phyloP scores from a whole-genome alignment of 2,329 filamentous ascomycete genomes.

The Exophiala sp. region DNA sequence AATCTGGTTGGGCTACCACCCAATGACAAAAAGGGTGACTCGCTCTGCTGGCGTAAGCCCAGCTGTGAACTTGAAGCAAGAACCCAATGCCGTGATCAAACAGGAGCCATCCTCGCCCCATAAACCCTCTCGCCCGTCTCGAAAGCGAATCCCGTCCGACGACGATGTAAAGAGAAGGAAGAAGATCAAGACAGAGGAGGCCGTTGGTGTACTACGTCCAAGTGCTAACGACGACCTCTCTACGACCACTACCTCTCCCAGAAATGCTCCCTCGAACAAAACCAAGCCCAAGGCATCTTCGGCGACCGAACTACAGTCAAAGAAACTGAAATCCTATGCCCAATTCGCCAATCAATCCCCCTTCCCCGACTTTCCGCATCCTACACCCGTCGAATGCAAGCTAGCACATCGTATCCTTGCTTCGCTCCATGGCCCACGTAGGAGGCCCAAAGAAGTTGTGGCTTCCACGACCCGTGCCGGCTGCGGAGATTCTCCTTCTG shows the following conservation, averaged over 20 bases:
- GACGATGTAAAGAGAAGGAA: conserved; percentile 9
- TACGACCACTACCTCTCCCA: background rate
- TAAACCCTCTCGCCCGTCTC: background rate
- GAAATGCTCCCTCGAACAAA: background rate
- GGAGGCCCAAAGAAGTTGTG: conserved; percentile 61
- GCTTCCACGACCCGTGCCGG: conserved; percentile 65
- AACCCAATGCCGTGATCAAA: conserved; percentile 8
- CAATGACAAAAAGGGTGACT: conserved; percentile 16
- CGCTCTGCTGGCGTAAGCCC: background rate
- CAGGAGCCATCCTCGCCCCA: conserved; percentile 10
- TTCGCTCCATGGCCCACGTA: conserved; percentile 58
- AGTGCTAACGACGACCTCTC: background rate
- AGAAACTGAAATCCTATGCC: conserved; percentile 35
- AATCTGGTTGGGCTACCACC: conserved; percentile 5
- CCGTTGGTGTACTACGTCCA: conserved; percentile 6
- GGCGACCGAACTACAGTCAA: conserved; percentile 18
- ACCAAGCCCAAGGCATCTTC: conserved; percentile 5
- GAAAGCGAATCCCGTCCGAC: conserved; percentile 9
- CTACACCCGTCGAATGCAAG: conserved; percentile 63
- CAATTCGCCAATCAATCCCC: conserved; percentile 51
- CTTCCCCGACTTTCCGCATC: conserved; percentile 60
- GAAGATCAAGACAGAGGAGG: conserved; percentile 16
- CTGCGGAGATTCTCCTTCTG: conserved; percentile 60
- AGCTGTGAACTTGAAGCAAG: background rate
- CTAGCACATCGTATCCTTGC: conserved; percentile 62